These are phyloP conservation scores for Aspergillus funiculosus DNA, from an alignment of 495 filamentous ascomycete species.

Conservation along the genomic window DNA sequence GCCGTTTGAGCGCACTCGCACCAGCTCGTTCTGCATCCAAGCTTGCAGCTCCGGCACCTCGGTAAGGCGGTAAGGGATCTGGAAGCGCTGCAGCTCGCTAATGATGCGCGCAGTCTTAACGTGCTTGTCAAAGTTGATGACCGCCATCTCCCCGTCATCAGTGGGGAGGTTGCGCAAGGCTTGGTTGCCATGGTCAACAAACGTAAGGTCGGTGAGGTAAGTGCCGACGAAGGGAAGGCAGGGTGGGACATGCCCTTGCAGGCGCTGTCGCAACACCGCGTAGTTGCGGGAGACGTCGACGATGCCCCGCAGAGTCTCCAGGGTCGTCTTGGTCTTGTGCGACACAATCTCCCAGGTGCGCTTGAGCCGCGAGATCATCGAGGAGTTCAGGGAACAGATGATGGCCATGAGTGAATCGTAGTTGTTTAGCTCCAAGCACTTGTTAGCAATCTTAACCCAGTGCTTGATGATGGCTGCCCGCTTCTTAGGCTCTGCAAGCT, in stretches of 20 bases:
- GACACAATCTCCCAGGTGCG: slow-evolving; percentile 92
- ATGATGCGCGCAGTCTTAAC: slow-evolving; percentile 91
- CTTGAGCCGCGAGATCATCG: slow-evolving; percentile 84
- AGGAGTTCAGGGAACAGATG: slow-evolving; percentile 86
- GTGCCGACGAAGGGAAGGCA: slow-evolving; percentile 97
- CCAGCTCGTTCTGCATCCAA: slow-evolving; percentile 83
- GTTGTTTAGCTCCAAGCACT: slow-evolving; percentile 84
- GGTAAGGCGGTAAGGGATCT: slow-evolving; percentile 83
- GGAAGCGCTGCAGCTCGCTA: slow-evolving; percentile 92
- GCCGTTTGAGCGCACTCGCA: slow-evolving; percentile 72
- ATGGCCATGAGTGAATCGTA: slow-evolving; percentile 97
- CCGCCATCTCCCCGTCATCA: slow-evolving; percentile 56
- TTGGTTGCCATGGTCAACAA: slow-evolving; percentile 88
- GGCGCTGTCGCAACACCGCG: slow-evolving; percentile 76
- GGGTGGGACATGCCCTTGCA: slow-evolving; percentile 84
- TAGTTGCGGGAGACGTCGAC: slow-evolving; percentile 90
- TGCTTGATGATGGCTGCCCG: slow-evolving; percentile 89
- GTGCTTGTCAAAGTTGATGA: slow-evolving; percentile 99
- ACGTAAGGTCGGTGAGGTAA: slow-evolving; percentile 77
- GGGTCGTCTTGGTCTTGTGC: slow-evolving; percentile 70
- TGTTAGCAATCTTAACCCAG: slow-evolving; percentile 93
- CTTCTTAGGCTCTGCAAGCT: slow-evolving; percentile 82
- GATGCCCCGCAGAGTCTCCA: slow-evolving; percentile 71
- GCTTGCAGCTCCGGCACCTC: slow-evolving; percentile 88
- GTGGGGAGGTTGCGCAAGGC: slow-evolving; percentile 46